phyloP scores from a whole-genome alignment of 768 basidiomycete genomes.

The Mrakia blollopis region DNA sequence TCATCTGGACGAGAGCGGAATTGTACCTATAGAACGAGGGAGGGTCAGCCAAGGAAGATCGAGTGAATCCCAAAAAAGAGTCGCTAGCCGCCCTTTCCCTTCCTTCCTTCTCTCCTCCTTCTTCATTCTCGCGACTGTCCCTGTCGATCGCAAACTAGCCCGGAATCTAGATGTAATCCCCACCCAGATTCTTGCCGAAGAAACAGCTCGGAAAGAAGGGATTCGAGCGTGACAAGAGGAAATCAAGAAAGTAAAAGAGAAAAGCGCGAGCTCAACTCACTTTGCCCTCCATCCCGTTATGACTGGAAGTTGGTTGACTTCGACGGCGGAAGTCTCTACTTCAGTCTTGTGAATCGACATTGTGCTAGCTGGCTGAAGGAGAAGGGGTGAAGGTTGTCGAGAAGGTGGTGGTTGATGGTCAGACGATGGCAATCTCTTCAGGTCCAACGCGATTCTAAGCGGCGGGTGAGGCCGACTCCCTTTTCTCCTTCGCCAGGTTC shows the following conservation, averaged over 20 bases:
- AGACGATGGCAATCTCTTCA: background rate
- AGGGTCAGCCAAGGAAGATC: background rate
- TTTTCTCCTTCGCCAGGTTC: background rate
- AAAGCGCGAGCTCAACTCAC: background rate
- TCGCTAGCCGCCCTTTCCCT: background rate
- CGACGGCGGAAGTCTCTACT: background rate
- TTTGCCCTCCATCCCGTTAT: background rate
- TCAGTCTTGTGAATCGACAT: constrained; percentile 13
- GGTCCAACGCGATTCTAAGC: no score
- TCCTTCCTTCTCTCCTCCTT: background rate
- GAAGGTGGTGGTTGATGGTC: background rate
- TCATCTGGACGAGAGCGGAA: constrained; percentile 12
- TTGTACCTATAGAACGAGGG: background rate
- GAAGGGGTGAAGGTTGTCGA: background rate
- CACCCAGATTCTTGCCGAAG: background rate
- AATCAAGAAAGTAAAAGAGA: no score
- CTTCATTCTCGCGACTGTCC: no score
- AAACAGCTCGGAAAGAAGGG: no score
- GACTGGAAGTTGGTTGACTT: background rate
- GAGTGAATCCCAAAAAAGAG: background rate
- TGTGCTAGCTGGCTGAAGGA: background rate
- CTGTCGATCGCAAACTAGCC: background rate
- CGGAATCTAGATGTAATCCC: background rate
- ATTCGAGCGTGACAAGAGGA: background rate
- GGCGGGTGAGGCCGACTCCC: background rate